A percentile compares a stretch with the other conserved stretches of the same genome.
phyloP scores from a whole-genome alignment of 73 alveolate species.

The Paramecium octaurelia region DNA sequence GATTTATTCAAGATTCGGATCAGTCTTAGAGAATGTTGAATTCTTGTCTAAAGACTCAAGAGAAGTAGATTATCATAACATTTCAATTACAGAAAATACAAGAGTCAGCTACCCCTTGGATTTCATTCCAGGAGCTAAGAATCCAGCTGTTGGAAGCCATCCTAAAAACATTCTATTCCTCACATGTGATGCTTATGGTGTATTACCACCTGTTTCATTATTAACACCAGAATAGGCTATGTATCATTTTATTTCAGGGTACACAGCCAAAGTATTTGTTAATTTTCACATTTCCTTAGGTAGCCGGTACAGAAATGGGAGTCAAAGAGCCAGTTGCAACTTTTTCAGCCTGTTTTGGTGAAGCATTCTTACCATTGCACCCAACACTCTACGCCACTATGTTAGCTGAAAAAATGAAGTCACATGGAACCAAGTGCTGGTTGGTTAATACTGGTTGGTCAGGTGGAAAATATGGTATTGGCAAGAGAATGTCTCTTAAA shows the following conservation, averaged over 20 bases:
- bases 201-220: constrained; percentile 94
- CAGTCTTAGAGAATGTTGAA: constrained; percentile 82
- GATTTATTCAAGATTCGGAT: constrained; percentile 66
- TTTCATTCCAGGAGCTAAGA: constrained; percentile 89
- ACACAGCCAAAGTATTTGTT: constrained; percentile 83
- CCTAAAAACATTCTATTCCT: constrained; percentile 93
- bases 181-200: constrained; percentile 97
- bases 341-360: constrained; percentile 98
- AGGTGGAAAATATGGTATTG: constrained; percentile 94
- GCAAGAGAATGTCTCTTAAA: constrained; percentile 89
- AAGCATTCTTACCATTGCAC: constrained; percentile 94
- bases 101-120: constrained; percentile 91
- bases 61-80: constrained; percentile 81
- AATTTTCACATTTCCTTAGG: constrained; percentile 40
- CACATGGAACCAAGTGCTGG: constrained; percentile 90
- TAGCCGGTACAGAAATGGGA: constrained; percentile 97
- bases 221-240: constrained; percentile 86
- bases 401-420: constrained; percentile 90
- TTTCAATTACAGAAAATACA: constrained; percentile 81
- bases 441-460: constrained; percentile 97
- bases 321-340: constrained; percentile 91
- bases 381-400: constrained; percentile 92
- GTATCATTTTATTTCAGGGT: constrained; percentile 97
- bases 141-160: constrained; percentile 95
- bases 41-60: constrained; percentile 67